Base-by-base conservation (phyloP, 2,329 filamentous ascomycete species). In the Monilinia polystroma region DNA sequence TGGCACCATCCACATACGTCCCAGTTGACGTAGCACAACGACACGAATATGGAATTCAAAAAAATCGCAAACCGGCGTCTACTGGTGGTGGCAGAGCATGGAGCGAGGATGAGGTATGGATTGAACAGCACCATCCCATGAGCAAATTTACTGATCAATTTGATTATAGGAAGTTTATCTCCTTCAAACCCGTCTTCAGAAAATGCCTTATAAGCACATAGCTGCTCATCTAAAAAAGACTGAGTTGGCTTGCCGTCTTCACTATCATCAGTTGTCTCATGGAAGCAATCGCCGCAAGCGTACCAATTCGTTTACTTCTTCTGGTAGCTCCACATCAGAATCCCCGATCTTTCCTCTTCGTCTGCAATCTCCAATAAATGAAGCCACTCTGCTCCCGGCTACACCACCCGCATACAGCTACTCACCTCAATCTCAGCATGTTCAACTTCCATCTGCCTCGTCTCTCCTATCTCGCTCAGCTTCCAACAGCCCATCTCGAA, bases 181-280 rank as follows among this genome's bases (percentile, higher is more conserved):
- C 65, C 84, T 95, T 69, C 90, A 93, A 79, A 93, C 90, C 68
- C 90, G 91, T 67, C 85, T 91, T 74, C 90, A 93, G 75, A 94
- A 94, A 80, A 92, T 94, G 87, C 91, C 91, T 0, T 95, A 95
- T 80, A 95, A 94, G 83, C 90, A 94, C 77, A 95, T 95, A 76
- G 91, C 91, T 67, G 86, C 89, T 68, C 89, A 93, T 73, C 81
- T 95, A 72, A 92, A 93, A 80, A 96, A 95, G 82, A 95, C 91
- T 0, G 91, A 95, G 80, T 83, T 95, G 68, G 91, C 91, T 58
- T 96, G 91, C 80, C 91, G 92, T 70, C 85, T 96, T 70, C 92
- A 95, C 79, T 94, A 92, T 77, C 91, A 96, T 75, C 91, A 95
- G 76, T 84, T 95, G 70, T 92, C 89, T 70, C 91, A 93, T 76